phyloP scores from a whole-genome alignment of 371 early-diverging fungal species.

The Rhizopus stolonifer region DNA sequence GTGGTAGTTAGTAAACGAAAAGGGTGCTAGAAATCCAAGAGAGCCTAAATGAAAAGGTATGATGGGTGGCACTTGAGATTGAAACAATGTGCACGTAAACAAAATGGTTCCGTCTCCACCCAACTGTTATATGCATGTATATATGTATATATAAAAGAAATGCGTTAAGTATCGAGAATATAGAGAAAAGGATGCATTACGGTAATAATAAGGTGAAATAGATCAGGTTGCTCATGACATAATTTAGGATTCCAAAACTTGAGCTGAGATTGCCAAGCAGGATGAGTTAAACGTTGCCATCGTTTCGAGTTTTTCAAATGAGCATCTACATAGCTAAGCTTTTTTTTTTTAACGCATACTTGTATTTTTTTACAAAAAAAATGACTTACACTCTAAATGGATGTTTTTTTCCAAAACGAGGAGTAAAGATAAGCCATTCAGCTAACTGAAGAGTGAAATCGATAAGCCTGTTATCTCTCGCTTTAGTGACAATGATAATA shows the following conservation, averaged over 20 bases:
- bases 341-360: neutral
- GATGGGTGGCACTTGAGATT: constrained; percentile 82
- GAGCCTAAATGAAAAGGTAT: constrained; percentile 89
- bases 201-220: constrained; percentile 75
- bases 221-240: constrained; percentile 62
- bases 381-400: constrained; percentile 64
- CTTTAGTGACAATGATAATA: constrained; percentile 82
- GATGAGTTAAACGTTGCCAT: constrained; percentile 51
- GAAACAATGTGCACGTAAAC: constrained; percentile 88
- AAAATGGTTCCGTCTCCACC: constrained; percentile 90
- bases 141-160: neutral
- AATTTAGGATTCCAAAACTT: constrained; percentile 79
- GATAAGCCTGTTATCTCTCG: constrained; percentile 72
- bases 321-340: constrained; percentile 61
- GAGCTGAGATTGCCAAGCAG: constrained; percentile 45
- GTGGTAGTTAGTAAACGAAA: constrained; percentile 61
- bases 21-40: constrained; percentile 89
- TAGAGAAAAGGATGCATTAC: constrained; percentile 38
- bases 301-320: constrained; percentile 52
- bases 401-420: constrained; percentile 44
- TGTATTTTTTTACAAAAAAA: neutral
- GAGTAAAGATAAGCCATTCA: constrained; percentile 69
- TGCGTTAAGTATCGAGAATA: too few species aligned
- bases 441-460: constrained; percentile 74
- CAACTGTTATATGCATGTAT: constrained; percentile 41